phyloP scores from a whole-genome alignment of 2,329 filamentous ascomycete species.

The Sporothrix brunneoviolacea region DNA sequence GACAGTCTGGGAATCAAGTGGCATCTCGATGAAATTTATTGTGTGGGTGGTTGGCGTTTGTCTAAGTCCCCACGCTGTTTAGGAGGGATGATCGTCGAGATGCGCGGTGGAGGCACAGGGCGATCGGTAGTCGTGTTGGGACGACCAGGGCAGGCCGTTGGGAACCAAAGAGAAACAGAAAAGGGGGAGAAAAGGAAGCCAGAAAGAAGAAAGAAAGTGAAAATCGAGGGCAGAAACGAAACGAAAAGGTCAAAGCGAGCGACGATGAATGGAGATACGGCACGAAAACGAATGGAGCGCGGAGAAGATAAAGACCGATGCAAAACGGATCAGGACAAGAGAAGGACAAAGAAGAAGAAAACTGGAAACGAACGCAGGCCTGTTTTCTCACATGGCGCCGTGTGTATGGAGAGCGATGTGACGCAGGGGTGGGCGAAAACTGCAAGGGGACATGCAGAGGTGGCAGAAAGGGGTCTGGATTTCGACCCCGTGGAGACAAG shows the following conservation, averaged over 20 bases:
- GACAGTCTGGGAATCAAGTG: no score
- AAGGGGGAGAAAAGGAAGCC: background rate
- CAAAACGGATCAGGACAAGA: constrained; percentile 1
- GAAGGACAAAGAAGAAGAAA: constrained; percentile 4
- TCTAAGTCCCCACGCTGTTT: background rate
- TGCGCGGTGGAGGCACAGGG: background rate
- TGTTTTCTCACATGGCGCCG: constrained; percentile 4
- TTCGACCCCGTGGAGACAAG: background rate
- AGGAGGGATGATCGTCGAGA: background rate
- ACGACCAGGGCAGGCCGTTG: background rate
- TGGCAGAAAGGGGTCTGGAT: background rate
- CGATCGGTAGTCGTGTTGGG: background rate
- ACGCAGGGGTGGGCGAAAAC: constrained; percentile 9
- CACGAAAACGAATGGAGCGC: constrained; percentile 4
- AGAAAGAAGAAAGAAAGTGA: constrained; percentile 1
- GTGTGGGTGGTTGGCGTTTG: background rate
- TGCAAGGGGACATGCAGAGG: background rate
- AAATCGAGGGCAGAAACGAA: background rate
- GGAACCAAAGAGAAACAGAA: background rate
- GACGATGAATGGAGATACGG: background rate
- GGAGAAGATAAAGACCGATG: background rate
- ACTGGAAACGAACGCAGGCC: background rate
- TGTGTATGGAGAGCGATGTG: constrained; percentile 7
- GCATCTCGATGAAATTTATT: background rate
- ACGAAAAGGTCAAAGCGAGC: background rate